Evolutionary conservation across 768 basidiomycete genomes (phyloP).

Genomic region (Suillus plorans): DNA sequence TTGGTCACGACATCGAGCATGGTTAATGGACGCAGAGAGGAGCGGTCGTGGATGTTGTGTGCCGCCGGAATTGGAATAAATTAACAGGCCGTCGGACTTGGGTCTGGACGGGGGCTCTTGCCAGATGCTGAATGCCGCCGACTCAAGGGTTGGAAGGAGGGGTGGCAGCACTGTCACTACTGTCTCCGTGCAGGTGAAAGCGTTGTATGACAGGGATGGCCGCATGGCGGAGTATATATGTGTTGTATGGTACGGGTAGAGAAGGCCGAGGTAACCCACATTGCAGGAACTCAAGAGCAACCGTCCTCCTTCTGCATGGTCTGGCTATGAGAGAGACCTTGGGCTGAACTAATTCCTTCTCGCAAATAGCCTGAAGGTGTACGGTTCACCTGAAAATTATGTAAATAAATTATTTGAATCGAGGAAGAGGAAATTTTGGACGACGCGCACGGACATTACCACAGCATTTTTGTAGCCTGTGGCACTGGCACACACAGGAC

Average conservation of each 20-base stretch:
- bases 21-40: conserved; percentile 27
- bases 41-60: neutral
- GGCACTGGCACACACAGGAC: no score
- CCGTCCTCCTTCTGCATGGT: neutral
- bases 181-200: neutral
- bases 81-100: neutral
- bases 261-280: neutral
- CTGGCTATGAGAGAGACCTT: no score
- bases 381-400: no score
- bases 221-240: neutral
- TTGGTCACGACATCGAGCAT: conserved; percentile 41
- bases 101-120: neutral
- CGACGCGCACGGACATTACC: no score
- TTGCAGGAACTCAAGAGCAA: neutral
- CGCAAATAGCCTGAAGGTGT: no score
- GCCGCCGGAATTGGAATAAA: neutral
- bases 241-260: neutral
- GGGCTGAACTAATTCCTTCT: no score
- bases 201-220: neutral
- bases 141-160: neutral
- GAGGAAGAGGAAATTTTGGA: no score
- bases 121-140: neutral
- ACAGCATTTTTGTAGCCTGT: no score
- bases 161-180: neutral
- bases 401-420: no score